Percentiles rank a stretch among this genome's conserved stretches.
These are phyloP conservation scores for Penicillium tannophilum DNA, from an alignment of 495 filamentous ascomycete genomes.

Conservation along the genomic window DNA sequence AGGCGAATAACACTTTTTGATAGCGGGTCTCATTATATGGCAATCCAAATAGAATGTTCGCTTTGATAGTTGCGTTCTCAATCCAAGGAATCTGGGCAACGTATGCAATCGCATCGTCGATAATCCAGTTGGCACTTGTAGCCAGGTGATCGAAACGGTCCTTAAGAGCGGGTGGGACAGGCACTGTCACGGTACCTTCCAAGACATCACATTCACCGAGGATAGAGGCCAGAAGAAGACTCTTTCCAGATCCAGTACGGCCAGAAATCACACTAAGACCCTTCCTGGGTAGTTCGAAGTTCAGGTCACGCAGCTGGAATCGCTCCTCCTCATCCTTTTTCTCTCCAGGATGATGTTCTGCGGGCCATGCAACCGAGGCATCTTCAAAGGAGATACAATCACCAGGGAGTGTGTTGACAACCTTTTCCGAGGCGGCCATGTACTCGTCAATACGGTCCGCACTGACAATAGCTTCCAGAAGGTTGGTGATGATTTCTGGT, in stretches of 20 bases:
- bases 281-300: conserved; percentile 63
- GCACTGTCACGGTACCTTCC: conserved; percentile 49
- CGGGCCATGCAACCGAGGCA: conserved; percentile 77
- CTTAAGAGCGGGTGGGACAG: conserved; percentile 28
- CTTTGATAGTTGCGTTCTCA: conserved; percentile 75
- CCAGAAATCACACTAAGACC: conserved; percentile 67
- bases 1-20: conserved; percentile 63
- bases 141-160: conserved; percentile 31
- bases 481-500: conserved; percentile 71
- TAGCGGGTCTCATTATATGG: conserved; percentile 68
- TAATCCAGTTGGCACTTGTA: conserved; percentile 35
- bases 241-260: conserved; percentile 65
- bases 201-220: conserved; percentile 61
- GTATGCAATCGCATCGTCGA: conserved; percentile 69
- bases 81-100: conserved; percentile 87
- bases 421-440: conserved; percentile 66
- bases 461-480: conserved; percentile 72
- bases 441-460: conserved; percentile 73
- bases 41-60: conserved; percentile 74
- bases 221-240: conserved; percentile 60
- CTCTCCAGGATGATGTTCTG: conserved; percentile 40
- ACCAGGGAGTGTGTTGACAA: conserved; percentile 54
- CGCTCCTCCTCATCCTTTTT: conserved; percentile 52
- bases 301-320: conserved; percentile 60
- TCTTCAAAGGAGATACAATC: conserved; percentile 64